phyloP scores from a whole-genome alignment of 1,284 basidiomycete genomes.

The Marasmius oreades region DNA sequence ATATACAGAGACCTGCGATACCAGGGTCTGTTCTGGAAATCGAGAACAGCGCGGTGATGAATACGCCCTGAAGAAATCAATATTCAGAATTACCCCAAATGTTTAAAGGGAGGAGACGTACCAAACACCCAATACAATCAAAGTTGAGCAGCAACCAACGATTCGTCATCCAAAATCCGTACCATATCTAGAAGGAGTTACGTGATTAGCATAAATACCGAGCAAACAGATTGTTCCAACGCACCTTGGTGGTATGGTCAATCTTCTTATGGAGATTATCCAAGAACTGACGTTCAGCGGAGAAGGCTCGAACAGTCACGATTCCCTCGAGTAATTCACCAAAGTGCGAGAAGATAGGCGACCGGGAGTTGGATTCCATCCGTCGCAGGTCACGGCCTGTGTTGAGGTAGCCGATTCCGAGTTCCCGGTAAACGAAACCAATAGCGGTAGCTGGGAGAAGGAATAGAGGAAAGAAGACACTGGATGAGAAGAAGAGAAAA shows the following conservation, averaged over 20 bases:
- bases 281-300: conserved; percentile 78
- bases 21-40: conserved; percentile 66
- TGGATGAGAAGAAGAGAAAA: conserved; percentile 18
- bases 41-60: conserved; percentile 73
- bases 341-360: conserved; percentile 77
- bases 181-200: conserved; percentile 58
- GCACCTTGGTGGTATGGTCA: conserved; percentile 61
- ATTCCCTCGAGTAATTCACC: conserved; percentile 78
- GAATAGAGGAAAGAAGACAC: conserved; percentile 70
- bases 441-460: conserved; percentile 68
- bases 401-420: conserved; percentile 71
- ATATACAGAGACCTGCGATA: conserved; percentile 82
- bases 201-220: not conserved
- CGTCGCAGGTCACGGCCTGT: conserved; percentile 76
- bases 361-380: conserved; percentile 73
- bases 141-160: conserved; percentile 77
- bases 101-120: not conserved
- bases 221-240: conserved; percentile 6
- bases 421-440: conserved; percentile 55
- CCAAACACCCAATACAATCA: conserved; percentile 62
- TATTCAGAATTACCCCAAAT: too few species aligned
- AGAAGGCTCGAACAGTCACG: conserved; percentile 87
- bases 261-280: conserved; percentile 65
- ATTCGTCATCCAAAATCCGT: conserved; percentile 78
- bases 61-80: conserved; percentile 42